Conservation (phyloP, 306 rosid genomes). For the Cicer cuneatum region DNA sequence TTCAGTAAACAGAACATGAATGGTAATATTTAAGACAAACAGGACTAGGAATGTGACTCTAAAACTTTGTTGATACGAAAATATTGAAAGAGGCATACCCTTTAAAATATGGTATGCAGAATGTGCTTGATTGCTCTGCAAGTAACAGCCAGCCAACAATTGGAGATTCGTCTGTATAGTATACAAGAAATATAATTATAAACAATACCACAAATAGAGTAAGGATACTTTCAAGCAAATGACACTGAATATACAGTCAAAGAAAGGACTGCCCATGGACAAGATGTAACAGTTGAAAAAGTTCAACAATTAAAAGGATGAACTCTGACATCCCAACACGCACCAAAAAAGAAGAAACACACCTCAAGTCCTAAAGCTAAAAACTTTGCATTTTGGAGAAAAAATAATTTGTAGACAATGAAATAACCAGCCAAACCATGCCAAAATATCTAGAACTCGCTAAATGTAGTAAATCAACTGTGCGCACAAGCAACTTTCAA, state of each 20-base stretch:
- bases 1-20: slow-evolving; percentile 4
- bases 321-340: neutral
- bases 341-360: neutral
- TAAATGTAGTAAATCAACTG: slow-evolving; percentile 14
- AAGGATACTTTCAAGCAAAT: slow-evolving; percentile 29
- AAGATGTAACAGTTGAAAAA: slow-evolving; percentile 30
- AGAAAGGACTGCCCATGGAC: slow-evolving; percentile 31
- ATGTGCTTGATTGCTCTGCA: slow-evolving; percentile 85
- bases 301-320: neutral
- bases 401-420: slow-evolving; percentile 15
- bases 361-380: slow-evolving; percentile 15
- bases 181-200: slow-evolving; percentile 30
- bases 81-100: slow-evolving; percentile 59
- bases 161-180: slow-evolving; percentile 81
- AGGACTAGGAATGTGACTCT: neutral
- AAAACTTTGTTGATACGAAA: neutral
- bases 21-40: slow-evolving; percentile 8
- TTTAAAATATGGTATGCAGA: slow-evolving; percentile 90
- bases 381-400: neutral
- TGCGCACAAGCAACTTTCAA: slow-evolving; percentile 26
- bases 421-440: slow-evolving; percentile 8
- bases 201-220: slow-evolving; percentile 24
- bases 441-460: neutral
- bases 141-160: slow-evolving; percentile 84
- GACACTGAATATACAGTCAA: neutral